Percentiles rank a stretch among this genome's conserved stretches.
phyloP scores from a whole-genome alignment of 164 flowering plant genomes.

The Piper longum region DNA sequence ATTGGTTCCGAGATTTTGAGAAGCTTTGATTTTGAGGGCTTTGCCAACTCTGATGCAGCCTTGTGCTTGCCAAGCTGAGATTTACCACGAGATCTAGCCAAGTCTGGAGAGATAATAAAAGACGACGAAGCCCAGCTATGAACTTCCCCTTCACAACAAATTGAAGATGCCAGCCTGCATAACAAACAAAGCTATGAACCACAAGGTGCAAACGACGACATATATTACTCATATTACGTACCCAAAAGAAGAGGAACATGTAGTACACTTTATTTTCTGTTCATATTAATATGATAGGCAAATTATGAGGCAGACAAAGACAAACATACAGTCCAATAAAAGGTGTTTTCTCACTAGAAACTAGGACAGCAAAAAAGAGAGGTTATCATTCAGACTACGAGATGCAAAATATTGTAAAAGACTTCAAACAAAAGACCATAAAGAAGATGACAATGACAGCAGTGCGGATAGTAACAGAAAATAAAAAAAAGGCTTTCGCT shows the following conservation, averaged over 20 bases:
- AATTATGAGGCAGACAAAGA: background rate
- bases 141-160: slow-evolving; percentile 35
- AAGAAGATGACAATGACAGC: background rate
- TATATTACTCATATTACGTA: too few species aligned
- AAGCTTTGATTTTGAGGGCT: slow-evolving; percentile 40
- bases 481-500: background rate
- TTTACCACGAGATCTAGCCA: slow-evolving; percentile 32
- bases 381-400: too few species aligned
- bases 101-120: too few species aligned
- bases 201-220: background rate
- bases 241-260: too few species aligned
- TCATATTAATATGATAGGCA: background rate
- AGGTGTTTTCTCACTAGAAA: background rate
- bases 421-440: background rate
- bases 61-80: slow-evolving; percentile 61
- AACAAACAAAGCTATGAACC: background rate
- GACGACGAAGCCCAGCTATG: slow-evolving; percentile 40
- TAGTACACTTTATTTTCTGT: background rate
- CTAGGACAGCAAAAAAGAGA: too few species aligned
- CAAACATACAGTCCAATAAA: background rate
- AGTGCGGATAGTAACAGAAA: background rate
- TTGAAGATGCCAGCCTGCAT: slow-evolving; percentile 38
- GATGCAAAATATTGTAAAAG: background rate
- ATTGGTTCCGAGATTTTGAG: slow-evolving; percentile 20
- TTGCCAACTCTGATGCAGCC: slow-evolving; percentile 34